These are phyloP conservation scores for Luffa aegyptiaca DNA, from an alignment of 306 rosid genomes.

Conservation along the genomic window DNA sequence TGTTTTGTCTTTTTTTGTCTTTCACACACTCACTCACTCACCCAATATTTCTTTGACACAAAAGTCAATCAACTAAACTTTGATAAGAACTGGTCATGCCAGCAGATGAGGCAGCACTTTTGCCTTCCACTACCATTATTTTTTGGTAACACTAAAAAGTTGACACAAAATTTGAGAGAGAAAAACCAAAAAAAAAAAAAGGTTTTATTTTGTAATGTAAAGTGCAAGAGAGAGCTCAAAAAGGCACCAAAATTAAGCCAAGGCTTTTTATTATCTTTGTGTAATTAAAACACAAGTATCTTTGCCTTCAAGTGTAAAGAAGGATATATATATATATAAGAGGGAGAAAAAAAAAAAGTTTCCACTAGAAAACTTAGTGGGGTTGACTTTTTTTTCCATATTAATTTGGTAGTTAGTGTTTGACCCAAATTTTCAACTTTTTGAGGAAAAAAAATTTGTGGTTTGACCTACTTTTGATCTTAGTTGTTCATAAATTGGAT, in stretches of 20 bases:
- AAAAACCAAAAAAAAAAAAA: no score
- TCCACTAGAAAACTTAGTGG: conserved; percentile 9
- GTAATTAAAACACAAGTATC: background rate
- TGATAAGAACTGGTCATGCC: conserved; percentile 16
- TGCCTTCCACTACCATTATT: conserved; percentile 7
- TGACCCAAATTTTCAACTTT: conserved; percentile 4
- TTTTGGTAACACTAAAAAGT: background rate
- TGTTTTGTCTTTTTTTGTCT: background rate
- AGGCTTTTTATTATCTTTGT: background rate
- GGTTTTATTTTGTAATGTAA: background rate
- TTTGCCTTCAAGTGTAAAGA: conserved; percentile 23
- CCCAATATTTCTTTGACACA: background rate
- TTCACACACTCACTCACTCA: background rate
- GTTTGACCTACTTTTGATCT: background rate
- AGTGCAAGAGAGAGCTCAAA: background rate
- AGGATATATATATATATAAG: background rate
- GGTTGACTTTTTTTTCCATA: background rate
- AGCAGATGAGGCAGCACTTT: conserved; percentile 17
- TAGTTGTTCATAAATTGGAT: conserved; percentile 1
- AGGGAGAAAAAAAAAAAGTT: background rate
- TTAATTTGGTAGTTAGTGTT: background rate
- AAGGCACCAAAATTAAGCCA: conserved; percentile 1
- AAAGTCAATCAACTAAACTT: conserved; percentile 22
- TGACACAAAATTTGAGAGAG: background rate
- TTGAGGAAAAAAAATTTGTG: background rate